These are phyloP conservation scores for Fistulinella prunicolor DNA, from an alignment of 768 basidiomycete species.

Conservation along the genomic window DNA sequence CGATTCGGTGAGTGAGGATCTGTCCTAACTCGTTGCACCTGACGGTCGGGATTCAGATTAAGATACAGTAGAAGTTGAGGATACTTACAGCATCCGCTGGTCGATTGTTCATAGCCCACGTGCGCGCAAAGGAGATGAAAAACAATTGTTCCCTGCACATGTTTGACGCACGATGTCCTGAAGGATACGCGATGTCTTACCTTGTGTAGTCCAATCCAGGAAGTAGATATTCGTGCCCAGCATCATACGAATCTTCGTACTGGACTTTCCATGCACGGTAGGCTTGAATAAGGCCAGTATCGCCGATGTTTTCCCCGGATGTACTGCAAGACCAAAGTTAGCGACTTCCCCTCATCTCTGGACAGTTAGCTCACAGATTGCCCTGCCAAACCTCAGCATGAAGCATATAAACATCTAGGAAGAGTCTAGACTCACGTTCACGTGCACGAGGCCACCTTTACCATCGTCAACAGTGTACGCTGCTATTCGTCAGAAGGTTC, in stretches of 20 bases:
- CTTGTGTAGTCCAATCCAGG: conserved; percentile 79
- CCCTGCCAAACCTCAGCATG: conserved; percentile 43
- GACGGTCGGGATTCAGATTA: neutral
- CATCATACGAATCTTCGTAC: conserved; percentile 53
- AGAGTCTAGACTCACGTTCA: conserved; percentile 59
- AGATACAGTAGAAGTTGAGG: neutral
- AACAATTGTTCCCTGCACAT: conserved; percentile 79
- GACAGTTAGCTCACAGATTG: conserved; percentile 55
- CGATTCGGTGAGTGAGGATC: conserved; percentile 86
- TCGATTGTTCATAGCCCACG: conserved; percentile 85
- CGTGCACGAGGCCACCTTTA: conserved; percentile 76
- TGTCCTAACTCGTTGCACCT: conserved; percentile 77
- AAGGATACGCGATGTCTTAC: conserved; percentile 35
- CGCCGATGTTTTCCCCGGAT: conserved; percentile 90
- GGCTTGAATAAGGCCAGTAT: conserved; percentile 79
- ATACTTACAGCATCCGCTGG: conserved; percentile 67
- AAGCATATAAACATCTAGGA: neutral
- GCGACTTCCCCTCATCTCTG: neutral
- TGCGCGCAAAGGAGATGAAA: conserved; percentile 85
- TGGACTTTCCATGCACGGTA: conserved; percentile 91
- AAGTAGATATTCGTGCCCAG: conserved; percentile 67
- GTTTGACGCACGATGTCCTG: neutral
- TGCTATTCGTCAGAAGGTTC: conserved; percentile 24
- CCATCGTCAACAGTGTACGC: conserved; percentile 84
- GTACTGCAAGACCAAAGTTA: conserved; percentile 49